A percentile compares a stretch with the other conserved stretches of the same genome.
Conservation (phyloP, 306 rosid species). For the Cicer yamashitae region DNA sequence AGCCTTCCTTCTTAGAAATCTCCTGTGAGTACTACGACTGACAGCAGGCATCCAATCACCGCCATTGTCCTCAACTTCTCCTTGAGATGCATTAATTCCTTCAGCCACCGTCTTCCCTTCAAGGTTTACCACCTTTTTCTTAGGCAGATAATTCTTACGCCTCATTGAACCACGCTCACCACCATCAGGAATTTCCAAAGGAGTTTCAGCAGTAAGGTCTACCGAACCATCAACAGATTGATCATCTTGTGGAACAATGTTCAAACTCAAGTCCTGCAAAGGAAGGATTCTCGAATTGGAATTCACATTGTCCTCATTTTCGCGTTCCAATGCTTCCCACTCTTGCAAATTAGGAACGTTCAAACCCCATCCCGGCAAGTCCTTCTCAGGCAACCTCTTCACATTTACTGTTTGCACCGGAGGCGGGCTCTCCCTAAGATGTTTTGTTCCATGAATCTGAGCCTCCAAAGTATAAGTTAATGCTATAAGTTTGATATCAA, state of each 20-base stretch:
- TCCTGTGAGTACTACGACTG: slow-evolving; percentile 88
- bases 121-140: slow-evolving; percentile 69
- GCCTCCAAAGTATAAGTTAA: slow-evolving; percentile 79
- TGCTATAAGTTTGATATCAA: slow-evolving; percentile 85
- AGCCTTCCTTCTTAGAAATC: slow-evolving; percentile 82
- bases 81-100: slow-evolving; percentile 88
- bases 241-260: slow-evolving; percentile 57
- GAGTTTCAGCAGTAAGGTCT: slow-evolving; percentile 47
- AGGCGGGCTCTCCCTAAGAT: slow-evolving; percentile 78
- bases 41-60: slow-evolving; percentile 93
- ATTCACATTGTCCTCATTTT: slow-evolving; percentile 50
- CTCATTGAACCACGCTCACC: slow-evolving; percentile 42
- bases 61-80: slow-evolving; percentile 63
- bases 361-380: slow-evolving; percentile 94
- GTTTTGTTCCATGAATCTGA: slow-evolving; percentile 75
- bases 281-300: slow-evolving; percentile 76
- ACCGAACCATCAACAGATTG: slow-evolving; percentile 50
- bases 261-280: slow-evolving; percentile 74
- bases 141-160: slow-evolving; percentile 56
- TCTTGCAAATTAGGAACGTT: slow-evolving; percentile 86
- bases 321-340: slow-evolving; percentile 86
- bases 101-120: slow-evolving; percentile 79
- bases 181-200: slow-evolving; percentile 54
- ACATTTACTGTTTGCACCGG: slow-evolving; percentile 74
- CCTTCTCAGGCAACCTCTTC: slow-evolving; percentile 87